Base-by-base conservation (phyloP, 2,329 filamentous ascomycete genomes). In the Phoma sp. region DNA sequence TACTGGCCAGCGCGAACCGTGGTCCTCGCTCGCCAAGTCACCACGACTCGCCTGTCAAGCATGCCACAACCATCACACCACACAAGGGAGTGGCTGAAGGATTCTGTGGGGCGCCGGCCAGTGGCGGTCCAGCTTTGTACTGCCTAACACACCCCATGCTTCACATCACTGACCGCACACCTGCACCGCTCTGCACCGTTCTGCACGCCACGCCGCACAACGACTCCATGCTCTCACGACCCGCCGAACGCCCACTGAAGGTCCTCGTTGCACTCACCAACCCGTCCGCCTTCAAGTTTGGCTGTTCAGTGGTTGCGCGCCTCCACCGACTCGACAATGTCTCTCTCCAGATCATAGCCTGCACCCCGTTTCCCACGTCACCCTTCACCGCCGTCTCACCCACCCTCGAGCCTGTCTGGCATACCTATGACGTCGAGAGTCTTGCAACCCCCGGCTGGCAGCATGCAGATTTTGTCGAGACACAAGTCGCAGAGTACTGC, bases 291-390 rank as follows among this genome's bases (percentile, higher is more conserved):
- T 83, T 86, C 27, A 85, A 86, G 39, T 88, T 85, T 76, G 87
- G 87, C 47, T 83, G 88, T 69, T 80, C 85, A 17, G 81, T 90
- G 47, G 85, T 88, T 57, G 82, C 89, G 43, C 84, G 87, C 56
- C 81, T 90, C 4, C 88, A 87, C 50, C 88, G 88, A 46, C 82
- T 88, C 67, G 85, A 89, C 72, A 85, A 90, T 69, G 82, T 88
- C 57, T 84, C 70, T 10, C 54, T 74, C 22, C 67, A 69, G 49
- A 57, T 74, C 40, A 64, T 74, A 43, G 68, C 72, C 8, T 67
- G 68, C 61, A 60, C 62, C 29, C 63, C 63, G 32, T 70, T 69
- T 48, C 61, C 67, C 33, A 53, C 63, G 17, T 58, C 65, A 4
- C 50, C 66, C 12, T 61, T 61, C 39, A 51, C 63, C 33, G 64